Evolutionary conservation across 2,329 filamentous ascomycete genomes (phyloP).

Genomic region (Dothideomycetidae sp.): DNA sequence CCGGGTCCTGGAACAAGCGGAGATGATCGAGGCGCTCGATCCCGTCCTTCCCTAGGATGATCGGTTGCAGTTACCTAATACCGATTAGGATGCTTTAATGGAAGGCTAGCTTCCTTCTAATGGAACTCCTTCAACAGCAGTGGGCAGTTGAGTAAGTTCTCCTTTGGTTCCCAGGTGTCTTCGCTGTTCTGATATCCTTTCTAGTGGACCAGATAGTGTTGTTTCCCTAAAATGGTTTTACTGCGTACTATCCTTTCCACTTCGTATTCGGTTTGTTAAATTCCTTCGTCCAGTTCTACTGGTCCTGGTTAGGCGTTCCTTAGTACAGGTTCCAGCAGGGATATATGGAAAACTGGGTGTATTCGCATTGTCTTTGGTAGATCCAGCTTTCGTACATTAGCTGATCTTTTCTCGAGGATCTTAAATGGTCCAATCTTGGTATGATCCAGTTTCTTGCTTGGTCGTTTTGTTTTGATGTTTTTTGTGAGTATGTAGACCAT

Average conservation of each 20-base stretch:
- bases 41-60: too few relatives aligned
- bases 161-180: slow-evolving; percentile 2
- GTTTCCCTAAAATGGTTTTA: neutral
- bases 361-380: slow-evolving; percentile 8
- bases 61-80: too few relatives aligned
- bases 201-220: slow-evolving; percentile 6
- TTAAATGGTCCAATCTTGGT: slow-evolving; percentile 10
- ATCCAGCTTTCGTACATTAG: slow-evolving; percentile 9
- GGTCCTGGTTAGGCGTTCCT: neutral
- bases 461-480: slow-evolving; percentile 10
- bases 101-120: too few relatives aligned
- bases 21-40: too few relatives aligned
- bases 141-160: neutral
- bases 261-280: neutral
- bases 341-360: slow-evolving; percentile 12
- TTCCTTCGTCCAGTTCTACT: neutral
- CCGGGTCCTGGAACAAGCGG: too few relatives aligned
- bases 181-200: slow-evolving; percentile 6
- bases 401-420: slow-evolving; percentile 5
- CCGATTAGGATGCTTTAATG: too few relatives aligned
- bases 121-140: neutral
- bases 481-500: slow-evolving; percentile 2
- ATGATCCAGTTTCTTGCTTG: slow-evolving; percentile 10
- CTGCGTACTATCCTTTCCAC: neutral
- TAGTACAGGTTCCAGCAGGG: slow-evolving; percentile 7